A percentile compares a stretch with the other conserved stretches of the same genome.
These are phyloP conservation scores for Salvia hispanica DNA, from an alignment of 257 asterid species.

Conservation along the genomic window DNA sequence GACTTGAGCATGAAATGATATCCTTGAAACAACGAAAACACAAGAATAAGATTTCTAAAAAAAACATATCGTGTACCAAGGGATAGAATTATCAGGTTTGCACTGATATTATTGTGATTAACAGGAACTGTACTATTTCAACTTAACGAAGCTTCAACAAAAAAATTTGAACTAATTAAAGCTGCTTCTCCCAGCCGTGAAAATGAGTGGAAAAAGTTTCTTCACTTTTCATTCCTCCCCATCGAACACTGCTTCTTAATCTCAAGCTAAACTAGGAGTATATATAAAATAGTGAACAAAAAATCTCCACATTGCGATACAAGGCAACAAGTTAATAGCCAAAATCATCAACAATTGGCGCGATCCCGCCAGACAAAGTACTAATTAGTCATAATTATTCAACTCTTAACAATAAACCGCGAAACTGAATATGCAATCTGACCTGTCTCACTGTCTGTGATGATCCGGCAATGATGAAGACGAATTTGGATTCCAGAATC, in stretches of 20 bases:
- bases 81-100: background rate
- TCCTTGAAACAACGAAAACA: background rate
- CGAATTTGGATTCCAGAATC: conserved; percentile 36
- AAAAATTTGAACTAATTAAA: conserved; percentile 9
- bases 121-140: conserved; percentile 11
- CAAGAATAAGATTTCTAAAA: too few relatives aligned
- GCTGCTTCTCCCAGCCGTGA: conserved; percentile 28
- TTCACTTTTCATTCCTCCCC: conserved; percentile 25
- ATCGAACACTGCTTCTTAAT: conserved; percentile 27
- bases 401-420: conserved; percentile 12
- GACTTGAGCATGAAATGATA: background rate
- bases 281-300: conserved; percentile 14
- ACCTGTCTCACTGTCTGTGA: conserved; percentile 31
- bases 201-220: conserved; percentile 26
- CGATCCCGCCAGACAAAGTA: conserved; percentile 22
- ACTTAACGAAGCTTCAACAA: conserved; percentile 30
- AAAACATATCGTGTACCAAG: conserved; percentile 2
- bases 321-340: background rate
- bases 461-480: conserved; percentile 27
- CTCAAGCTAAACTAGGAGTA: conserved; percentile 6
- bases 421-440: conserved; percentile 33
- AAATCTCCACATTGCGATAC: conserved; percentile 25
- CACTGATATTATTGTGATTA: too few relatives aligned
- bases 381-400: conserved; percentile 26
- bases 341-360: conserved; percentile 23